Base-by-base conservation (phyloP, 805 yeast species). In the Danielia oregonensis region DNA sequence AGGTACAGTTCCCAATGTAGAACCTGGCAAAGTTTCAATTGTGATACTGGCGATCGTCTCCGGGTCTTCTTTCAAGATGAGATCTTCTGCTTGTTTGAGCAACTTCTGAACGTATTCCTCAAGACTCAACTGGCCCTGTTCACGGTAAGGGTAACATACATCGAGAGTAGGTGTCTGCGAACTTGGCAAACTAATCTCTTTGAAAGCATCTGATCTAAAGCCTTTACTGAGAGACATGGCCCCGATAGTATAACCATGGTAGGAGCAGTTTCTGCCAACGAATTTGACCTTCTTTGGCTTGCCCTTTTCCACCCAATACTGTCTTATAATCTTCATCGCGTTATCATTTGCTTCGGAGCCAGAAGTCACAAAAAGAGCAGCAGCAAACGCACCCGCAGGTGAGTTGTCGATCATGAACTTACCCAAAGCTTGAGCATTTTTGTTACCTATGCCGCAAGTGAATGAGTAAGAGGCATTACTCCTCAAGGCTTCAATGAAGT, bases 301-400 rank as follows among this genome's bases (percentile, higher is more conserved):
- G 23, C 70, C 70, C 16, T 54, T 61, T 49, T 71, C 76, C 31
- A 62, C 46, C 41, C 58, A 14, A 35, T 56, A 55, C 35, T 55
- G 61, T 35, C 53, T 45, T 26, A 51, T 47, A 21, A 54, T 46
- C 41, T 55, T 57, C 40, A 56, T 30, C 8, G 58, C 55, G 39
- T 51, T 49, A 33, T 57, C 61, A 33, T 55, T 57, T 12, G 59
- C 45, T 37, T 57, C 63, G 17, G 88, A 72, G 33, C 94, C 94
- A 2, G 86, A 76, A 47, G 82, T 82, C 43, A 78, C 73, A 41
- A 85, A 61, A 21, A 65, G 52, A 4, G 71, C 74, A 32, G 64
- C 51, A 28, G 57, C 61, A 46, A 70, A 69, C 6, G 70, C 63
- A 11, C 65, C 68, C n/a, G 46, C 43, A 32, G 72, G 72, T n/a